Evolutionary conservation across 805 yeast species (phyloP), one percentile per base, ranked within the genome.

Genomic region (Wickerhamomyces rabaulensis): DNA sequence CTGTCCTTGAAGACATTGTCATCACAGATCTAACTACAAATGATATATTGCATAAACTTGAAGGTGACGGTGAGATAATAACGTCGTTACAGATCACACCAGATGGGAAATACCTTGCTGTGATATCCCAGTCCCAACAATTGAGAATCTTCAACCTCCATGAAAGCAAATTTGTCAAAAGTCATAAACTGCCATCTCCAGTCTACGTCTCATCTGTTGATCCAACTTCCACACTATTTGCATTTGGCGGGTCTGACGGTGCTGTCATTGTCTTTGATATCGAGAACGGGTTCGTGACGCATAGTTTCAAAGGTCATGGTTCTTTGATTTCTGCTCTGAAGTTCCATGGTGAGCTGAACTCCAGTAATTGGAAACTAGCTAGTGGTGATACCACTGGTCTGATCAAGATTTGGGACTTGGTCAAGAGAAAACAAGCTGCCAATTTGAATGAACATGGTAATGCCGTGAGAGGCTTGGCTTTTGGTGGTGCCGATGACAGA

Each of bases 231-330:
- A 81, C 96, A 3, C 70, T 94, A 33, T 79, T 91, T 58, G 95
- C 97, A 17, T 82, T 94, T 60, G 99, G 99, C 36, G 90, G 95
- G 41, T 86, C 97, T 1, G 99, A 94, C 65, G 98, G 99, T 41
- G 77, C 82, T 38, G 85, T 91, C 16, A 82, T 87, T 40, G 95
- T 94, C 1, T 90, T 95, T 84, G 99, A 94, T 64, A 75, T 94
- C 33, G 91, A 82, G 52, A 90, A 90, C 31, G 91, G 94, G 1
- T 88, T 76, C 53, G 79, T 85, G 3, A 94, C 99, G 0, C 99
- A 94, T 65, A 82, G 88, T 13, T 75, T 94, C 47, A 85, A 87
- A 63, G 98, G 99, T 1, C 99, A 94, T 63, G 95, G 96, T 19
- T 83, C 94, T 12, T 85, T 95, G 2, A 75, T 92, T 37, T 84